A percentile compares a stretch with the other conserved stretches of the same genome.
Conservation (phyloP, 139 green algal species). For the Chlorella sp. region DNA sequence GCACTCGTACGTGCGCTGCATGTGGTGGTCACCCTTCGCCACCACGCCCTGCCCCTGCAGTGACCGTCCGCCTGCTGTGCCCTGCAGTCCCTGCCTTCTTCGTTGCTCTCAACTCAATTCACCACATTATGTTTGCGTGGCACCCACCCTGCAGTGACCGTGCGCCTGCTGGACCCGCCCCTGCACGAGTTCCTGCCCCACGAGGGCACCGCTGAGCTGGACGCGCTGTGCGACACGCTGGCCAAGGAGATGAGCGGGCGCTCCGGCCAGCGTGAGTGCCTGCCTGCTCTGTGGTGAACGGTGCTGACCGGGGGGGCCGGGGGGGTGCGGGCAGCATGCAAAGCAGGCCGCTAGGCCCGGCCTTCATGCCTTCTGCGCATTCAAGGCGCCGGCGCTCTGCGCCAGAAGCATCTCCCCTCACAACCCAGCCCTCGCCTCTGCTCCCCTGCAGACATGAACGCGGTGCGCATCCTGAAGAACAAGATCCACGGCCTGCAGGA, state of each 20-base stretch:
- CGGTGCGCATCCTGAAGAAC: slow-evolving; percentile 47
- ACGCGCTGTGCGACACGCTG: slow-evolving; percentile 69
- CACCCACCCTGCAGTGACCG: slow-evolving; percentile 69
- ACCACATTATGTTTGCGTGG: no score
- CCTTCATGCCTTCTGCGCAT: no score
- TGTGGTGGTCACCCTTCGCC: no score
- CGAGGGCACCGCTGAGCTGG: slow-evolving; percentile 61
- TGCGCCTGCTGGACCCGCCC: slow-evolving; percentile 92
- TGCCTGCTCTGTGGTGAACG: no score
- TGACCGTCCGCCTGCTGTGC: no score
- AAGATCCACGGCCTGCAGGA: slow-evolving; percentile 81
- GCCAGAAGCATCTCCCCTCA: neutral
- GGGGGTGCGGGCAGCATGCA: no score
- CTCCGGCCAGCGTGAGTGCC: slow-evolving; percentile 23
- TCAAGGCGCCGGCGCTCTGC: no score
- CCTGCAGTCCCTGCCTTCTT: no score
- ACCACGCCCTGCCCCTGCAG: no score
- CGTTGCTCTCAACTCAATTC: no score
- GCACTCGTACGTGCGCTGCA: no score
- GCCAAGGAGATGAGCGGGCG: slow-evolving; percentile 48
- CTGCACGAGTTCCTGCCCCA: slow-evolving; percentile 96
- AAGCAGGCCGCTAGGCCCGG: no score
- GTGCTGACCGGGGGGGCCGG: neutral
- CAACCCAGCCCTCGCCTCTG: neutral
- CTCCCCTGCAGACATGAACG: slow-evolving; percentile 22